These are phyloP conservation scores for Phytophthora agathidicida DNA, from an alignment of 352 stramenopile genomes.

Conservation along the genomic window DNA sequence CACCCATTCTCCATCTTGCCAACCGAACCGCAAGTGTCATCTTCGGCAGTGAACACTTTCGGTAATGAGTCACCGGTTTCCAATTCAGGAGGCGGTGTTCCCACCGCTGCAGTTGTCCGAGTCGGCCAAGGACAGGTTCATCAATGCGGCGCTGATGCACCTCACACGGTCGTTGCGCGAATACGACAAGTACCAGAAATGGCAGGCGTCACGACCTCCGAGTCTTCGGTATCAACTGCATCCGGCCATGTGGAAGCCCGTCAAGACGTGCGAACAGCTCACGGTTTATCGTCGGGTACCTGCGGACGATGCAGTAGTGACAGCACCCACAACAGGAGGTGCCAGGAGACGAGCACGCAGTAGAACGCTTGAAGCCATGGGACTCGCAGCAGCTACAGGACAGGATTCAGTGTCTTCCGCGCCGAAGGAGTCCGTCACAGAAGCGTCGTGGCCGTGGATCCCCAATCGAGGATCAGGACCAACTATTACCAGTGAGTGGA, in stretches of 20 bases:
- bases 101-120: conserved; percentile 36
- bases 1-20: conserved; percentile 37
- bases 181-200: conserved; percentile 45
- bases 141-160: conserved; percentile 36
- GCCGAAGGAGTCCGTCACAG: conserved; percentile 23
- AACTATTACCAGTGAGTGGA: conserved; percentile 25
- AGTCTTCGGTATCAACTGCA: conserved; percentile 47
- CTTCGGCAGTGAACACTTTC: neutral
- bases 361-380: conserved; percentile 32
- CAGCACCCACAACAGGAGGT: conserved; percentile 11
- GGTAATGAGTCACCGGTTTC: conserved; percentile 41
- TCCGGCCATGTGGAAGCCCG: conserved; percentile 42
- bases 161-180: conserved; percentile 39
- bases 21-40: conserved; percentile 7
- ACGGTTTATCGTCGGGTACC: conserved; percentile 43
- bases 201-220: conserved; percentile 36
- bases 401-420: conserved; percentile 23
- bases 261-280: conserved; percentile 52
- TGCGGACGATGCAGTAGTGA: conserved; percentile 22
- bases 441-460: conserved; percentile 15
- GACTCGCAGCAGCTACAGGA: conserved; percentile 12
- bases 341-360: conserved; percentile 35
- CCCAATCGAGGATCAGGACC: conserved; percentile 13
- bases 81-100: conserved; percentile 45
- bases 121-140: conserved; percentile 28